These are phyloP conservation scores for Haplographium delicatum DNA, from an alignment of 495 filamentous ascomycete genomes.

Conservation along the genomic window DNA sequence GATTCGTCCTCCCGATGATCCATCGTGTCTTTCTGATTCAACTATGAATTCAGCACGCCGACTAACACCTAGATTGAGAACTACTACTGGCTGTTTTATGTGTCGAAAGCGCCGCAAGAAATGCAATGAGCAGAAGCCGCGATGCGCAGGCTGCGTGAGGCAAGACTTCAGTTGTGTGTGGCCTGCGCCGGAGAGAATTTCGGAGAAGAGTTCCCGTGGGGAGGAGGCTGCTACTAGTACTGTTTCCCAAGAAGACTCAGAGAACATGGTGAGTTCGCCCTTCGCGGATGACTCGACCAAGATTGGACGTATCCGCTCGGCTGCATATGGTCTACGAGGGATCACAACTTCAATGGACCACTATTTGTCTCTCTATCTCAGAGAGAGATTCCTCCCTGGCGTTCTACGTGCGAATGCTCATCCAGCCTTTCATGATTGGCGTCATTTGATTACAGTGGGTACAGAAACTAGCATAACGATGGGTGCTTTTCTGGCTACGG, in stretches of 20 bases:
- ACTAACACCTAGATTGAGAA: conserved; percentile 1
- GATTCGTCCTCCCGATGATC: too few relatives aligned
- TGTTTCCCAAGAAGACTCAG: neutral
- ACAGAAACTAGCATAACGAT: conserved; percentile 3
- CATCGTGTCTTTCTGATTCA: neutral
- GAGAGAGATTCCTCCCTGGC: conserved; percentile 6
- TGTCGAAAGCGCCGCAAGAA: conserved; percentile 91
- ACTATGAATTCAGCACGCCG: neutral
- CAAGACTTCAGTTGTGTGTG: conserved; percentile 7
- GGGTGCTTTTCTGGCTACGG: conserved; percentile 8
- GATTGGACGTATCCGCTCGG: neutral
- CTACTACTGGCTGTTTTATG: conserved; percentile 86
- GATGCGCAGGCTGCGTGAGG: conserved; percentile 38
- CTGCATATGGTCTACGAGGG: conserved; percentile 4
- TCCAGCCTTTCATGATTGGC: conserved; percentile 5
- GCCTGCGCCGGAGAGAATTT: neutral
- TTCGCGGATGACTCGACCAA: conserved; percentile 7
- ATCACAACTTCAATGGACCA: conserved; percentile 14
- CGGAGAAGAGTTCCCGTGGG: neutral
- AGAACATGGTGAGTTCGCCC: neutral
- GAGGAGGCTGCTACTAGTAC: neutral
- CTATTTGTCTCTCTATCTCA: conserved; percentile 3
- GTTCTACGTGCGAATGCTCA: conserved; percentile 8
- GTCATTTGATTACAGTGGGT: conserved; percentile 1
- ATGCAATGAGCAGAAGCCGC: conserved; percentile 84